phyloP scores from a whole-genome alignment of 768 basidiomycete genomes.

The Guyanaporus albipodus region DNA sequence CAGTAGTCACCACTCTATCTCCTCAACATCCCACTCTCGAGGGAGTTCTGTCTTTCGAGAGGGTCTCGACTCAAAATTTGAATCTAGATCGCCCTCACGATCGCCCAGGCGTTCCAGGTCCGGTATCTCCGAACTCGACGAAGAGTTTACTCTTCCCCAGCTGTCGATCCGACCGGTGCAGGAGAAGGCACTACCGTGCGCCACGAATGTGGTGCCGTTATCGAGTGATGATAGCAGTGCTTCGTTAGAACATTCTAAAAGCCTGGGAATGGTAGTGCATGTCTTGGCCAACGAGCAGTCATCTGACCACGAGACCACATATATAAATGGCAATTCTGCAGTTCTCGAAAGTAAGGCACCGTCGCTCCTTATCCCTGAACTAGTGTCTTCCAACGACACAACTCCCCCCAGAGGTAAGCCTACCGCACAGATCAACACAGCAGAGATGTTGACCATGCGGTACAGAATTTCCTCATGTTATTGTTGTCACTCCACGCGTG shows the following conservation, averaged over 20 bases:
- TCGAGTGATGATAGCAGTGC: slow-evolving; percentile 6
- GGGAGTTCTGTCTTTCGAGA: slow-evolving; percentile 29
- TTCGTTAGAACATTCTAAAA: slow-evolving; percentile 18
- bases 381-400: slow-evolving; percentile 6
- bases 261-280: slow-evolving; percentile 16
- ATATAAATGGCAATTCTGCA: slow-evolving; percentile 19
- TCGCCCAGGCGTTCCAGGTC: slow-evolving; percentile 40
- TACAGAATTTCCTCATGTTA: slow-evolving; percentile 14
- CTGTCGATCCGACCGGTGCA: slow-evolving; percentile 30
- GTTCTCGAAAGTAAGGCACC: slow-evolving; percentile 12
- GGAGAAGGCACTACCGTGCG: slow-evolving; percentile 30
- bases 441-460: slow-evolving; percentile 9
- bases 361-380: slow-evolving; percentile 7
- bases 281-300: slow-evolving; percentile 13
- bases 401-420: slow-evolving; percentile 16
- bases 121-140: slow-evolving; percentile 26
- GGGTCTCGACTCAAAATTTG: slow-evolving; percentile 31
- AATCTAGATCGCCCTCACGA: slow-evolving; percentile 48
- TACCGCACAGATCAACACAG: not conserved
- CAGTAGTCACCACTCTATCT: slow-evolving; percentile 14
- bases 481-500: slow-evolving; percentile 10
- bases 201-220: slow-evolving; percentile 12
- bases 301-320: slow-evolving; percentile 22
- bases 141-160: slow-evolving; percentile 17
- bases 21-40: slow-evolving; percentile 24